phyloP scores from a whole-genome alignment of 2,329 filamentous ascomycete species.

The Fusarium sp. region DNA sequence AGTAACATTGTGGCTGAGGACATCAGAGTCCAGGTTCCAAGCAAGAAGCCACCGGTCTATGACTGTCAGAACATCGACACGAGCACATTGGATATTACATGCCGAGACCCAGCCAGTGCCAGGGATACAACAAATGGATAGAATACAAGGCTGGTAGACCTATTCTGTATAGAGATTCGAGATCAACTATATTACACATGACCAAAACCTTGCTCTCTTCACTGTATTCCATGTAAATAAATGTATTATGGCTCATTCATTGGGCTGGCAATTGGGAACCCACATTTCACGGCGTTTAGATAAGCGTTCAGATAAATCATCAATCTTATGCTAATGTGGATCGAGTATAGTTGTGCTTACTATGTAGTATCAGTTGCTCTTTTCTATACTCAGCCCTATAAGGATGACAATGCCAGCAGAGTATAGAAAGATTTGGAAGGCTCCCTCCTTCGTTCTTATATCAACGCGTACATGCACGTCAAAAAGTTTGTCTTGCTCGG shows the following conservation, averaged over 20 bases:
- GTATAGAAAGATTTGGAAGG: background rate
- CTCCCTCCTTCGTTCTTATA: background rate
- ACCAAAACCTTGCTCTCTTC: background rate
- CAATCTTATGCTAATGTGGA: background rate
- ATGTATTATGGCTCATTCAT: background rate
- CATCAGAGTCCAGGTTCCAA: constrained; percentile 35
- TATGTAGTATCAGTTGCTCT: background rate
- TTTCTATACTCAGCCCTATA: background rate
- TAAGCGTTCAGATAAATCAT: too few relatives aligned
- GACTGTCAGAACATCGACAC: constrained; percentile 36
- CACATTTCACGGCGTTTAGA: background rate
- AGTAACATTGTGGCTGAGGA: constrained; percentile 36
- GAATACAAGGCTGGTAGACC: background rate
- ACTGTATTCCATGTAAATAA: background rate
- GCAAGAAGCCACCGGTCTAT: constrained; percentile 32
- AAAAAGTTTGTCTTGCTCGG: background rate
- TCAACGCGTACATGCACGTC: background rate
- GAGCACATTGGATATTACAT: constrained; percentile 26
- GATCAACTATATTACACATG: too few relatives aligned
- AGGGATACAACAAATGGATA: constrained; percentile 25
- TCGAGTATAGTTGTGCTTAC: background rate
- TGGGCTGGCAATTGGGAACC: too few relatives aligned
- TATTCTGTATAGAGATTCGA: too few relatives aligned
- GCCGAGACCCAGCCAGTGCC: constrained; percentile 5
- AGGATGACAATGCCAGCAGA: background rate